Evolutionary conservation across 2,329 filamentous ascomycete genomes (phyloP).

Genomic region (Chrysosporium queenslandicum): DNA sequence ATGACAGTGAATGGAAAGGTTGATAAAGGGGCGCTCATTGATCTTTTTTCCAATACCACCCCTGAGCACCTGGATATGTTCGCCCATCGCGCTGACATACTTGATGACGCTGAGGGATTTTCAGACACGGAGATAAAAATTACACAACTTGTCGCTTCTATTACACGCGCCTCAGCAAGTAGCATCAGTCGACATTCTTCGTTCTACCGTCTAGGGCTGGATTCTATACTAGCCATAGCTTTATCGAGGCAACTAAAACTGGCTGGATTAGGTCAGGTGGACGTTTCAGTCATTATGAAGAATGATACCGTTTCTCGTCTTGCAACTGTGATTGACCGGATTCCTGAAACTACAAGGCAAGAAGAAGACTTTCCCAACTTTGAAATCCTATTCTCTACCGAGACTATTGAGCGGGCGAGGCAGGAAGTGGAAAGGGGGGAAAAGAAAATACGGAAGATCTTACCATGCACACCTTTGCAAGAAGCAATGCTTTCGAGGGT

Average conservation of each 20-base stretch:
- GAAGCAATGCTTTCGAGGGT: conserved; percentile 69
- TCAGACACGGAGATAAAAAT: conserved; percentile 49
- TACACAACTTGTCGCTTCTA: conserved; percentile 44
- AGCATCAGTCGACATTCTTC: conserved; percentile 56
- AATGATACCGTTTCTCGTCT: conserved; percentile 57
- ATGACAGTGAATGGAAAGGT: conserved; percentile 66
- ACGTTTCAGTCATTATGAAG: conserved; percentile 61
- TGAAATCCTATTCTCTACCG: conserved; percentile 19
- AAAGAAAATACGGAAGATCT: conserved; percentile 44
- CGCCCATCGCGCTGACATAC: conserved; percentile 24
- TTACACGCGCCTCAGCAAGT: conserved; percentile 38
- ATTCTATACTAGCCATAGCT: conserved; percentile 71
- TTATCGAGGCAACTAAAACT: conserved; percentile 51
- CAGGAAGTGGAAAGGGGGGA: conserved; percentile 27
- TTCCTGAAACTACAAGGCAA: background rate
- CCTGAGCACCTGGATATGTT: conserved; percentile 38
- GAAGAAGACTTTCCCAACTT: conserved; percentile 1
- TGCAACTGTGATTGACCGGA: background rate
- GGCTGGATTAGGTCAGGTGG: conserved; percentile 40
- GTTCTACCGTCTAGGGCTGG: conserved; percentile 67
- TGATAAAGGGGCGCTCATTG: conserved; percentile 48
- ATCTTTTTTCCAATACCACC: conserved; percentile 41
- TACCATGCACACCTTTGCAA: conserved; percentile 79
- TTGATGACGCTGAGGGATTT: conserved; percentile 36
- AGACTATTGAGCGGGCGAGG: conserved; percentile 26